These are phyloP conservation scores for Diaporthe sp. DNA, from an alignment of 2,329 filamentous ascomycete genomes.

Conservation along the genomic window DNA sequence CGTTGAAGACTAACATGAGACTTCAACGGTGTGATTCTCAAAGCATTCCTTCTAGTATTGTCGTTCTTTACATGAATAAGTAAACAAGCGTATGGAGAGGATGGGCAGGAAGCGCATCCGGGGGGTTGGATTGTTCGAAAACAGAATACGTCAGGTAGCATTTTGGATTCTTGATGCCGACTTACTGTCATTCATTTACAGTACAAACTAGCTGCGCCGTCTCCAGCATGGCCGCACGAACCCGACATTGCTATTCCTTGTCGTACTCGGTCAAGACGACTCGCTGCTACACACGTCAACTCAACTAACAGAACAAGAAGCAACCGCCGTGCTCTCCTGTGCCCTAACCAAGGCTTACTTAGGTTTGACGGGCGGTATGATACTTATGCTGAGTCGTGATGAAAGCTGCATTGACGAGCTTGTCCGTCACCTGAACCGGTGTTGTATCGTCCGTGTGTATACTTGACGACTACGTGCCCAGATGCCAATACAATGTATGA, in stretches of 20 bases:
- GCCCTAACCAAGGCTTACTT: background rate
- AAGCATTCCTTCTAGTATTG: constrained; percentile 7
- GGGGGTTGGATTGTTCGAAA: background rate
- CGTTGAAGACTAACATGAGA: constrained; percentile 29
- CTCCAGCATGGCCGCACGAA: background rate
- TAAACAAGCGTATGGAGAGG: background rate
- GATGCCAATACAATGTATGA: background rate
- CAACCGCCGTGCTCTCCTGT: background rate
- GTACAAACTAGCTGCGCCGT: background rate
- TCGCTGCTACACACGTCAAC: background rate
- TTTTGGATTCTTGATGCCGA: constrained; percentile 21
- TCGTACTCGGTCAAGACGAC: background rate
- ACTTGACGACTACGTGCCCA: background rate
- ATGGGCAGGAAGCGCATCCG: background rate
- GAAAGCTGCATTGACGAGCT: background rate
- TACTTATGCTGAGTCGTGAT: background rate
- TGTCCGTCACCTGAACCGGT: background rate
- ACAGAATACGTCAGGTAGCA: constrained; percentile 31
- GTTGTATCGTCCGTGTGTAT: background rate
- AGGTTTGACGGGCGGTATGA: too few species aligned
- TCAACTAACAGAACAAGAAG: background rate
- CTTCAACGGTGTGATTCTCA: background rate
- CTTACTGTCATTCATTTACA: constrained; percentile 27
- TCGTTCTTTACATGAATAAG: constrained; percentile 9
- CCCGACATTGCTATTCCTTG: constrained; percentile 1